Evolutionary conservation across 2,329 filamentous ascomycete genomes (phyloP).

Genomic region (Fonsecaea pugnacius): DNA sequence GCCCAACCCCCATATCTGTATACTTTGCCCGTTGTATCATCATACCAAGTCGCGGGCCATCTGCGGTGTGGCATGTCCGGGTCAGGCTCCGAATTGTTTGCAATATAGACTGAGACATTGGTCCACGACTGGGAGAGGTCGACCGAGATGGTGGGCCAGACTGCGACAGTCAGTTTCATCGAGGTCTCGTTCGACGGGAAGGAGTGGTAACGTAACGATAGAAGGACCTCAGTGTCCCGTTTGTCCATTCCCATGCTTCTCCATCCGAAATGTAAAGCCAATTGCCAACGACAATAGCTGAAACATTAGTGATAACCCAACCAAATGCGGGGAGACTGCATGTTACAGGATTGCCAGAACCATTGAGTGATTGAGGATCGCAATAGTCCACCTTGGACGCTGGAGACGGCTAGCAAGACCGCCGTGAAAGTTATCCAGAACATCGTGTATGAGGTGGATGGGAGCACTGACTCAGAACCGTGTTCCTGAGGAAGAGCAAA

Average conservation of each 20-base stretch:
- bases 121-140: conserved; percentile 9
- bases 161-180: not conserved
- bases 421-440: not conserved
- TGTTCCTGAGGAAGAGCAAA: not conserved
- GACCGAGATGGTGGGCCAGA: conserved; percentile 5
- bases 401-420: not conserved
- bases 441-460: not conserved
- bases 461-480: not conserved
- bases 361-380: not conserved
- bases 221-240: not conserved
- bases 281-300: not conserved
- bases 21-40: not conserved
- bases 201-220: not conserved
- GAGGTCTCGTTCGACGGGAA: not conserved
- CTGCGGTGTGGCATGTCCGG: conserved; percentile 6
- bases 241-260: not conserved
- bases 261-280: conserved; percentile 4
- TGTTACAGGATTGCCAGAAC: conserved; percentile 4
- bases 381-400: conserved; percentile 1
- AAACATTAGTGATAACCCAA: not conserved
- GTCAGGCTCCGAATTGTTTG: not conserved
- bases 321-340: not conserved
- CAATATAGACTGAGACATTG: conserved; percentile 1
- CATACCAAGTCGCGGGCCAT: not conserved
- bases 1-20: conserved; percentile 2